Base-by-base conservation (phyloP, 2,329 filamentous ascomycete species). In the Pseudogymnoascus pannorum region DNA sequence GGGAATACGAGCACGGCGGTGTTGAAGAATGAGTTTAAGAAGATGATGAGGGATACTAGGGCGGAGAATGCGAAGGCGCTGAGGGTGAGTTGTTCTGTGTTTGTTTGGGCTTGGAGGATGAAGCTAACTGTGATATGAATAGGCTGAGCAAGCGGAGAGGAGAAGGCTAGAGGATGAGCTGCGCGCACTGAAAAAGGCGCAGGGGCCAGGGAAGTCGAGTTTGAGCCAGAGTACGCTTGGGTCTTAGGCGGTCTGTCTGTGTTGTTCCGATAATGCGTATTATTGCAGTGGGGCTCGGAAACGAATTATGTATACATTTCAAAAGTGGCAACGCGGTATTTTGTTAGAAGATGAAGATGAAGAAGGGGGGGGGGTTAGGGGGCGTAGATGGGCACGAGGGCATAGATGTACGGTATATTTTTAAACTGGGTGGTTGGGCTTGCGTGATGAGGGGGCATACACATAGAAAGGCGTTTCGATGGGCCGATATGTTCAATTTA, bases 31-130 rank as follows among this genome's bases (percentile, higher is more conserved):
- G 87, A 91, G 72, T 91, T 91, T 71, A 89, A 88, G 77, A 89
- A 87, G 76, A 90, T 90, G 87, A 89, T 90, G 87, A 80, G 86
- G 65, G 87, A 90, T 69, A 85, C 85, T 57, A 82, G 87, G 64
- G 78, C 80, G 1, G 87, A 91, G 72, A 86, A 82, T 64, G 76
- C 85, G 68, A 87, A 81, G 74, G 77, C 80, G 63, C 70, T 90
- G 61, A 84, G 83, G 77, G 87, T 89, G 73, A 75, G 83, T 77
- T 64, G 51, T 59, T 62, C 20, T 36, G 8, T 61, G 31, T 42
- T 18, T 59, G 29, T 26, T 36, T 12, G 60, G 18, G 22, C 24
- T 16, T 9, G 31, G 33, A 59, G 58, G 9, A 31, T 61, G 42
- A 60, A 61, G 35, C 67, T 61, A 26, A 61, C 58, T 65, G 62